Percentiles rank a stretch among this genome's conserved stretches.
Evolutionary conservation across 176 grass and related monocot genomes (phyloP).

Genomic region (Phoenix roebelenii): DNA sequence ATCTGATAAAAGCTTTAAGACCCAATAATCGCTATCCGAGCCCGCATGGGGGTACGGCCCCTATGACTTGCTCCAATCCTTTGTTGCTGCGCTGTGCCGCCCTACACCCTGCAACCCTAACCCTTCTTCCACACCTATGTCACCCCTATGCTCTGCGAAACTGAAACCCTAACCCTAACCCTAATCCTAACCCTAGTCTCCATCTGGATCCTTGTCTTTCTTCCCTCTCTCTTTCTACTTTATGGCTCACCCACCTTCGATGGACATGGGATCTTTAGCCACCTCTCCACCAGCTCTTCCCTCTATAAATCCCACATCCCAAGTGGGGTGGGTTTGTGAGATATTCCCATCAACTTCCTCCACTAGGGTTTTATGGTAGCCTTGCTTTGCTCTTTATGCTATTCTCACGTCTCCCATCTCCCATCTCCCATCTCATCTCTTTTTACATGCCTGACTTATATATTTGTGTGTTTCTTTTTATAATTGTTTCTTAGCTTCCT

Average conservation of each 20-base stretch:
- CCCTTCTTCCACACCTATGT: no score
- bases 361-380: neutral
- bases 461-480: neutral
- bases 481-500: neutral
- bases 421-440: neutral
- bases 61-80: slow-evolving; percentile 6
- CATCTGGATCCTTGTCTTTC: neutral
- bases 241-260: neutral
- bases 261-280: neutral
- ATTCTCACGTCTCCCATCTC: neutral
- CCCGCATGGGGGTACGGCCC: slow-evolving; percentile 7
- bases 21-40: slow-evolving; percentile 5
- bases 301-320: slow-evolving; percentile 1
- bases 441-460: neutral
- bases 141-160: neutral
- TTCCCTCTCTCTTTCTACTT: neutral
- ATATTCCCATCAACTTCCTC: neutral
- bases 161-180: slow-evolving; percentile 4
- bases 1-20: neutral
- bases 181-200: neutral
- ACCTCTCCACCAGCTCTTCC: neutral
- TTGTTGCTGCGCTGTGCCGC: slow-evolving; percentile 2
- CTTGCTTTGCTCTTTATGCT: neutral
- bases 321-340: no score
- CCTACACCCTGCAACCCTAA: slow-evolving; percentile 11